Conservation (phyloP, 768 basidiomycete genomes). For the Leucosporidium scottii region DNA sequence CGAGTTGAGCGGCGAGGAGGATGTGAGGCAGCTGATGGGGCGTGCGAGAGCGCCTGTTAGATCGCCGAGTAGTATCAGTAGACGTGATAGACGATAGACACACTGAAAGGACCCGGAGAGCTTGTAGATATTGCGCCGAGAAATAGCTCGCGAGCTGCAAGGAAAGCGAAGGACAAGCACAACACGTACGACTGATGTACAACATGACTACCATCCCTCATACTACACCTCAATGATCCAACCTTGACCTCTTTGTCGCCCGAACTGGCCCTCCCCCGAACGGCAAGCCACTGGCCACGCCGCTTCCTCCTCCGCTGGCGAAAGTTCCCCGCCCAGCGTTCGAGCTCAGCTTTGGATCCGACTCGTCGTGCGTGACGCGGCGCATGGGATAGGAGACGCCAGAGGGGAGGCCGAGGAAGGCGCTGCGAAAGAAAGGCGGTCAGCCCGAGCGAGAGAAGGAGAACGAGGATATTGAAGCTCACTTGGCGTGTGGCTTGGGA, state of each 20-base stretch:
- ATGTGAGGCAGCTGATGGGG: too few species aligned
- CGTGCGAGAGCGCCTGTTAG: too few species aligned
- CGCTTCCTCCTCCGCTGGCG: conserved; percentile 1
- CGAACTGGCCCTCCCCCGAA: neutral
- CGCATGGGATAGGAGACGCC: conserved; percentile 74
- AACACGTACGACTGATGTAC: neutral
- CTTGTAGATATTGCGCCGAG: too few species aligned
- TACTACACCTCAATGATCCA: neutral
- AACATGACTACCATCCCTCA: neutral
- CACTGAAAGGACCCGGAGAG: too few species aligned
- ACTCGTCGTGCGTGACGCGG: conserved; percentile 83
- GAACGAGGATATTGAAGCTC: conserved; percentile 36
- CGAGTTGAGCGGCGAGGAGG: too few species aligned
- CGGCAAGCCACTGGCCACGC: neutral
- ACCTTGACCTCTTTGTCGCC: neutral
- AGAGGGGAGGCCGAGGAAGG: conserved; percentile 59
- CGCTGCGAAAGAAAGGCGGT: conserved; percentile 47
- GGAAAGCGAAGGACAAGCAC: too few species aligned
- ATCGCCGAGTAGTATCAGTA: too few species aligned
- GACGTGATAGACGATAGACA: too few species aligned
- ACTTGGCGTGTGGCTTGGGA: conserved; percentile 79
- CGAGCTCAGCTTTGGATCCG: conserved; percentile 35
- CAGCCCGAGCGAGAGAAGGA: neutral
- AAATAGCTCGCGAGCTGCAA: too few species aligned
- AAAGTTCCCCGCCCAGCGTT: neutral